Base-by-base conservation (phyloP, 179 eudicot genomes). In the Corrigiola litoralis region DNA sequence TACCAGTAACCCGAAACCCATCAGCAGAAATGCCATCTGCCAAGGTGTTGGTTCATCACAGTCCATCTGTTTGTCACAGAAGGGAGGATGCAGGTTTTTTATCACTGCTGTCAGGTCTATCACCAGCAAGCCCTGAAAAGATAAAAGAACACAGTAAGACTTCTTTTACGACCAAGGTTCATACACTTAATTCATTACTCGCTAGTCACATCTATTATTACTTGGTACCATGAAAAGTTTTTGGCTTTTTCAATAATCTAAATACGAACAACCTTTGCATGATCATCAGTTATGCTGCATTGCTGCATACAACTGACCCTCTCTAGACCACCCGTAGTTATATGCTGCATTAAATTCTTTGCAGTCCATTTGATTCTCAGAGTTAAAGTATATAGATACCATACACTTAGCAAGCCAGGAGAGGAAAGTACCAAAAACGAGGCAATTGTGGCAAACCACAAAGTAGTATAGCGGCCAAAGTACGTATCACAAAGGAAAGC, bases 21-120 rank as follows among this genome's bases (percentile, higher is more conserved):
- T 13, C 23, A 87, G 63, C 1, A 92, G 67, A 57, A 92, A 75
- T 1, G 77, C 61, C 67, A 75, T 47, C 44, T 92, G 96, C 61
- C 79, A 68, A 10, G 85, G 7, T 18, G 89, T 73, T 23, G 95
- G 76, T 13, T 80, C 83, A 25, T 45, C 45, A 76, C 98, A 92
- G 25, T 28, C 29, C 44, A 44, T 65, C 5, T 67, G 74, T 1
- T 60, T 48, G 0, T 57, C 79, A 49, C 97, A 91, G 0, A 67
- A 70, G 7, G 87, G 83, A 6, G 98, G 98, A 63, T 92, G 98
- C 14, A 92, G 63, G 12, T 64, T 68, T 68, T 82, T 85, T 72
- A 89, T 33, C 48, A 70, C 83, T 24, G 90, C 84, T 52, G 96
- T 87, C 51, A 92, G 56, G 13, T 83, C 67, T 59, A 92, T 84